Evolutionary conservation across 805 yeast genomes (phyloP).

Genomic region (Wickerhamiella brachini): DNA sequence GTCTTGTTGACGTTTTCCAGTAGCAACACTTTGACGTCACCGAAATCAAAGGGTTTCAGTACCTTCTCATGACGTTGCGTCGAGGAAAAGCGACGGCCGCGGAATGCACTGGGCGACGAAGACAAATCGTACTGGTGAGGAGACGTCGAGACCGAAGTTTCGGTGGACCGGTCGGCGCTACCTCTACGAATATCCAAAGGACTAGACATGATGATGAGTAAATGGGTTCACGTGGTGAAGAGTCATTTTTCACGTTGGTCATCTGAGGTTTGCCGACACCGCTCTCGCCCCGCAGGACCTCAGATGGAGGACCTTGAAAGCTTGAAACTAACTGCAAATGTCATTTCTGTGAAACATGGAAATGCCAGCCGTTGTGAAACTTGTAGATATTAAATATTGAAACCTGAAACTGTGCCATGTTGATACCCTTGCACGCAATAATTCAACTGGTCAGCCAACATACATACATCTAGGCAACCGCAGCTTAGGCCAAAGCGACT

Average conservation of each 20-base stretch:
- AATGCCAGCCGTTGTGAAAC: too few species aligned
- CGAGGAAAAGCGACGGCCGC: slow-evolving; percentile 14
- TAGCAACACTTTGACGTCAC: slow-evolving; percentile 81
- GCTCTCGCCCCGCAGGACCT: neutral
- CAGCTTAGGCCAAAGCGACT: too few species aligned
- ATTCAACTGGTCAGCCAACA: too few species aligned
- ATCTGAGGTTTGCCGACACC: neutral
- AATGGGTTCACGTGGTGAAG: neutral
- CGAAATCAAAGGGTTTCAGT: slow-evolving; percentile 88
- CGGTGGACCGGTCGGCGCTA: neutral
- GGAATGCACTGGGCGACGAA: slow-evolving; percentile 9
- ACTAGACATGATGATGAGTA: slow-evolving; percentile 16
- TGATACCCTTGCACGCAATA: too few species aligned
- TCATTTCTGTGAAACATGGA: too few species aligned
- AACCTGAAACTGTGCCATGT: too few species aligned
- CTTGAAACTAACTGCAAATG: too few species aligned
- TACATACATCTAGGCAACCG: too few species aligned
- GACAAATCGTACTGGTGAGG: slow-evolving; percentile 3
- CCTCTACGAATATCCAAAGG: slow-evolving; percentile 20
- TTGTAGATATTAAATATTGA: too few species aligned
- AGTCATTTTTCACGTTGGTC: neutral
- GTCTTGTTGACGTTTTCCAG: slow-evolving; percentile 90
- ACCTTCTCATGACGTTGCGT: slow-evolving; percentile 34
- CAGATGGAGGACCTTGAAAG: too few species aligned
- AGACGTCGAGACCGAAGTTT: slow-evolving; percentile 5